These are phyloP conservation scores for Erythrobasidium hasegawianum DNA, from an alignment of 1,284 basidiomycete species.

Conservation along the genomic window DNA sequence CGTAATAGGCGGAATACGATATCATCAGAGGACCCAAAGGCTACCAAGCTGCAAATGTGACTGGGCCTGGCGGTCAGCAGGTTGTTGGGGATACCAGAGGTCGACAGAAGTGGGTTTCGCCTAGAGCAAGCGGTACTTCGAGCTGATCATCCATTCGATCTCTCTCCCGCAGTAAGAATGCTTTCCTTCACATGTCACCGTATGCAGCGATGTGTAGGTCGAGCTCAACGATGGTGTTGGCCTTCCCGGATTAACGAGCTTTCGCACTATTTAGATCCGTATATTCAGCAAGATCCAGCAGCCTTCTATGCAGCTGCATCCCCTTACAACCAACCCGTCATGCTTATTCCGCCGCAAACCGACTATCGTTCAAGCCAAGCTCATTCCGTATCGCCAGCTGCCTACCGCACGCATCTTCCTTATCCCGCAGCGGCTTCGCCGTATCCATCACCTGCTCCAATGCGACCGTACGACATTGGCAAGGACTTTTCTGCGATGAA, in stretches of 20 bases:
- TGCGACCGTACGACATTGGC: conserved; percentile 31
- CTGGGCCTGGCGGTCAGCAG: conserved; percentile 42
- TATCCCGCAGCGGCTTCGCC: conserved; percentile 19
- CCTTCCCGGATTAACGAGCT: conserved; percentile 11
- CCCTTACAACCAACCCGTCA: conserved; percentile 40
- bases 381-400: neutral
- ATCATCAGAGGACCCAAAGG: conserved; percentile 45
- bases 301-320: conserved; percentile 40
- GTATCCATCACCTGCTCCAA: conserved; percentile 17
- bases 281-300: conserved; percentile 43
- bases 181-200: conserved; percentile 30
- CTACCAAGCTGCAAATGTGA: conserved; percentile 44
- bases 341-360: conserved; percentile 23
- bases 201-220: conserved; percentile 24
- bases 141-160: too few relatives aligned
- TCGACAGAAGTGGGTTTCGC: conserved; percentile 39
- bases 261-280: conserved; percentile 41
- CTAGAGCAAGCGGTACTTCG: too few relatives aligned
- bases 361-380: conserved; percentile 20
- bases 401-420: conserved; percentile 3
- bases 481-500: conserved; percentile 22
- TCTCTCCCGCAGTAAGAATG: conserved; percentile 18
- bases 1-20: conserved; percentile 44
- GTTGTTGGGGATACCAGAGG: conserved; percentile 45
- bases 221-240: neutral